These are phyloP conservation scores for Neurospora terricola DNA, from an alignment of 495 filamentous ascomycete species.

Conservation along the genomic window DNA sequence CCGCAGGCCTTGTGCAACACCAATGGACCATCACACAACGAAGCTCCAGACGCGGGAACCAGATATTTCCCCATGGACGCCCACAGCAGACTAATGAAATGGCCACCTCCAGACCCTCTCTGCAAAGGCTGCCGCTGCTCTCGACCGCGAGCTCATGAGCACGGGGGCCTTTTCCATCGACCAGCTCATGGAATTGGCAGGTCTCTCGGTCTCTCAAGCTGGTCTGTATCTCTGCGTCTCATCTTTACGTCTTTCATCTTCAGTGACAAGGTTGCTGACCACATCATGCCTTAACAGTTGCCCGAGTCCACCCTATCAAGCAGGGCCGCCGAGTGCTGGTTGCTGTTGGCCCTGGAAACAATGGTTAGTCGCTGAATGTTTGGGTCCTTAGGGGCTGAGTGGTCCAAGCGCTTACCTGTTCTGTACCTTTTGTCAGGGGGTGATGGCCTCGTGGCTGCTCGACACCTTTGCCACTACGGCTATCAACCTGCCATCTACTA, in stretches of 20 bases:
- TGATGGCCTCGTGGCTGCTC: conserved; percentile 89
- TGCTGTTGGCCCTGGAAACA: conserved; percentile 90
- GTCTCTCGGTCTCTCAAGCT: conserved; percentile 86
- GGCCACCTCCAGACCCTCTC: conserved; percentile 56
- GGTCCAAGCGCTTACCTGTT: conserved; percentile 17
- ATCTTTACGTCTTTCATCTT: background rate
- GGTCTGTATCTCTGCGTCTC: conserved; percentile 36
- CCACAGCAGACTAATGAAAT: conserved; percentile 10
- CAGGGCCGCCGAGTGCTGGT: conserved; percentile 70
- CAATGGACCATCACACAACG: background rate
- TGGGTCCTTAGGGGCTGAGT: conserved; percentile 6
- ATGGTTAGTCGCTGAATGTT: conserved; percentile 47
- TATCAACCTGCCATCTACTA: conserved; percentile 89
- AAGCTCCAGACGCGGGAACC: background rate
- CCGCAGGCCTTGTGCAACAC: background rate
- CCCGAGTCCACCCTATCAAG: conserved; percentile 62
- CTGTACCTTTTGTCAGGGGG: conserved; percentile 46
- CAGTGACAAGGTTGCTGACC: conserved; percentile 1
- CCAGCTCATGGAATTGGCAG: conserved; percentile 95
- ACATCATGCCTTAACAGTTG: conserved; percentile 1
- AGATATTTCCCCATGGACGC: background rate
- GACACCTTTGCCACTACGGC: conserved; percentile 89
- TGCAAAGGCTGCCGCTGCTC: conserved; percentile 73
- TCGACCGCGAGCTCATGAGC: conserved; percentile 93
- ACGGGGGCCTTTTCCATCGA: conserved; percentile 87